Evolutionary conservation across 139 green algal genomes (phyloP), one percentile per base, ranked within the genome.

Genomic region (Mychonastes homosphaera): DNA sequence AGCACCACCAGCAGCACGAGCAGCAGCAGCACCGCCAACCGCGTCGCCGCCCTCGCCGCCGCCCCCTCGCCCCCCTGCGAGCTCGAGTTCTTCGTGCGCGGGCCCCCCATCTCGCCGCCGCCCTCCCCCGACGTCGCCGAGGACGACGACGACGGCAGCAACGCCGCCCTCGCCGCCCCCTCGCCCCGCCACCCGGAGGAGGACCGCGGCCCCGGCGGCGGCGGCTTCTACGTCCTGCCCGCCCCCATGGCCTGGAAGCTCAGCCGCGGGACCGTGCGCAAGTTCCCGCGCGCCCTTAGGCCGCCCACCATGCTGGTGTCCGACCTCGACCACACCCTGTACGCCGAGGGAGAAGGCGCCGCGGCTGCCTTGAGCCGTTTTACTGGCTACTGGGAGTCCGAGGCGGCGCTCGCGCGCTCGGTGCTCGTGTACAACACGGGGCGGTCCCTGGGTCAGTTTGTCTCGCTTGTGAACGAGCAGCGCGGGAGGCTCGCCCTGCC

Each of bases 331-430:
- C n/a, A n/a, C n/a, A n/a, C n/a, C n/a, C n/a, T n/a, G n/a, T n/a
- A n/a, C n/a, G n/a, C n/a, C n/a, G n/a, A n/a, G n/a, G n/a, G n/a
- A n/a, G n/a, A n/a, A n/a, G n/a, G n/a, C n/a, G n/a, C n/a, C n/a
- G n/a, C n/a, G n/a, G n/a, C n/a, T n/a, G n/a, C n/a, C n/a, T 83
- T 73, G 23, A 12, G 16, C n/a, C 70, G 58, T 3, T 95, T 94
- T 71, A 58, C 49, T 8, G 47, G 72, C 8, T 89, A 87, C 72
- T 91, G 86, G 86, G 86, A 94, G 73, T 72, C 81, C 51, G 73
- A 62, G 23, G 73, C 80, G 6, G 76, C 73, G 9, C 73, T 89
- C 71, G 53, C 60, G 2, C 73, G 80, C 29, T 73, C 68, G 30
- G 65, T 88, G 63, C 79, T 96, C 26, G 75, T 78, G 32, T 78